Percentiles rank a stretch among this genome's conserved stretches.
phyloP scores from a whole-genome alignment of 345 rosid genomes.

The Hypericum androsaemum region DNA sequence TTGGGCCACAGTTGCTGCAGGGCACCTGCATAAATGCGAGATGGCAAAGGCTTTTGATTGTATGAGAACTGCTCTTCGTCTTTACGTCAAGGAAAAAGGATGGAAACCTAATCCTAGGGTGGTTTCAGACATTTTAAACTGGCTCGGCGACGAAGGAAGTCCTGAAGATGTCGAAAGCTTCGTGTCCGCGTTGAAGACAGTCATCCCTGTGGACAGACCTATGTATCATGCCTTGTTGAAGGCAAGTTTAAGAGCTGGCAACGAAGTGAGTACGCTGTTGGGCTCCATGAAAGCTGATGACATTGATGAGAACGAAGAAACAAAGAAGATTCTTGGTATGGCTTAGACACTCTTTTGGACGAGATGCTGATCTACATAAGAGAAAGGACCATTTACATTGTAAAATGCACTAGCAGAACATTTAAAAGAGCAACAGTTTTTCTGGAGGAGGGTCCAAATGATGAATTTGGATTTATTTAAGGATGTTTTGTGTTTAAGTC shows the following conservation, averaged over 20 bases:
- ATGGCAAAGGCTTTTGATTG: conserved; percentile 41
- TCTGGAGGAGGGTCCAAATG: too few species aligned
- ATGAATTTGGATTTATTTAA: too few species aligned
- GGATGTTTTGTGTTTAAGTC: too few species aligned
- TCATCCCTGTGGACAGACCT: conserved; percentile 29
- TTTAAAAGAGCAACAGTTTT: too few species aligned
- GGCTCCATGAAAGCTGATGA: conserved; percentile 47
- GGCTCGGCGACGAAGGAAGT: conserved; percentile 54
- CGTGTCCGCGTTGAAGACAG: conserved; percentile 31
- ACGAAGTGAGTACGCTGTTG: conserved; percentile 30
- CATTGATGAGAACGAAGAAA: conserved; percentile 44
- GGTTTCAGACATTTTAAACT: conserved; percentile 37
- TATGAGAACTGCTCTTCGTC: conserved; percentile 40
- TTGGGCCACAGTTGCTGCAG: conserved; percentile 59
- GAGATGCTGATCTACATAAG: too few species aligned
- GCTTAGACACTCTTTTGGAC: too few species aligned
- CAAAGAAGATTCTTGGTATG: conserved; percentile 23
- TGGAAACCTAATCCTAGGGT: conserved; percentile 50
- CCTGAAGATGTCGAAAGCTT: conserved; percentile 42
- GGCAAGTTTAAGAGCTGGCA: conserved; percentile 40
- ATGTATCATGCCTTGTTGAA: conserved; percentile 53
- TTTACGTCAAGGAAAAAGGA: conserved; percentile 27
- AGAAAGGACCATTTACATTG: too few species aligned
- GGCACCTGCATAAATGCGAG: conserved; percentile 34
- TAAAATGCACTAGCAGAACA: too few species aligned